A percentile compares a stretch with the other conserved stretches of the same genome.
Evolutionary conservation across 768 basidiomycete genomes (phyloP).

Genomic region (Lentinula raphanica): DNA sequence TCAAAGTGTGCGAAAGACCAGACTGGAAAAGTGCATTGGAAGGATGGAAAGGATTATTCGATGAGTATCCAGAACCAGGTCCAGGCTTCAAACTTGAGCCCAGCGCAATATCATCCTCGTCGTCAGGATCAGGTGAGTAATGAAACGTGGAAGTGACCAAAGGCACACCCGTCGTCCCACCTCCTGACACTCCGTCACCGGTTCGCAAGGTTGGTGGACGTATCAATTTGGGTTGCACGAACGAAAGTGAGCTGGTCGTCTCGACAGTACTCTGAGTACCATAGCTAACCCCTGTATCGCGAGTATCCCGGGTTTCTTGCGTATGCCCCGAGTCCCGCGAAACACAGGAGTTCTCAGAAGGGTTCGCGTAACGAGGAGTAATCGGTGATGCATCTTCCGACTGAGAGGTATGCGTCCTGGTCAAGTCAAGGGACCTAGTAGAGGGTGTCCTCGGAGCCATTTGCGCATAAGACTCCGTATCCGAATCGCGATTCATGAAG

Average conservation of each 20-base stretch:
- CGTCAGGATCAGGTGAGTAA: background rate
- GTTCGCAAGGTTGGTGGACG: background rate
- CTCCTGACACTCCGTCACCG: too few species aligned
- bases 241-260: background rate
- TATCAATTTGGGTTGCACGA: background rate
- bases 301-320: background rate
- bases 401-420: background rate
- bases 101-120: background rate
- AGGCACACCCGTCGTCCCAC: background rate
- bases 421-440: background rate
- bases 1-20: background rate
- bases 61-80: background rate
- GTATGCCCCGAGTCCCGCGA: background rate
- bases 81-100: background rate
- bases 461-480: background rate
- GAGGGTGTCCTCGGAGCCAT: background rate
- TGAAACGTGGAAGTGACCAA: constrained; percentile 1
- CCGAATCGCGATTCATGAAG: background rate
- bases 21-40: background rate
- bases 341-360: background rate
- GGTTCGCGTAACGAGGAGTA: background rate
- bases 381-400: background rate
- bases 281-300: background rate
- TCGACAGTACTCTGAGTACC: background rate
- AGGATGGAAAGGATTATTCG: background rate